These are phyloP conservation scores for Tulasnella sp. DNA, from an alignment of 768 basidiomycete species.

Conservation along the genomic window DNA sequence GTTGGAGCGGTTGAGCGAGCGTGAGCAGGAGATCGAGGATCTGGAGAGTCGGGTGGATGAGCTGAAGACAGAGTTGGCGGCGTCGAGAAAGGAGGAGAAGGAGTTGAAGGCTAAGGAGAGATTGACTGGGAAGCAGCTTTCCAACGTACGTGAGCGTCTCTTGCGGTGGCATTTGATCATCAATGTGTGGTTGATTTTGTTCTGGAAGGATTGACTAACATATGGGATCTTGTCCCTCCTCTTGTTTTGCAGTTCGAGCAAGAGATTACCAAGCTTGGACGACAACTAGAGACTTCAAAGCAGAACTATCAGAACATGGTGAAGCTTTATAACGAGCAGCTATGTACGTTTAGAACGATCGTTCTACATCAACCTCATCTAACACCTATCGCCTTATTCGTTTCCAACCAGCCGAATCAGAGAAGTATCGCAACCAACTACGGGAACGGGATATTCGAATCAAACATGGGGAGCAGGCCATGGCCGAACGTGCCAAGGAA, in stretches of 20 bases:
- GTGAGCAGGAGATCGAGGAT: constrained; percentile 75
- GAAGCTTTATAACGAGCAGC: constrained; percentile 83
- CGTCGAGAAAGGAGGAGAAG: constrained; percentile 85
- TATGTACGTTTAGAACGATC: constrained; percentile 46
- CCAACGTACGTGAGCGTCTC: constrained; percentile 19
- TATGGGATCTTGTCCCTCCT: background rate
- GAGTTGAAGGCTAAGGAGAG: constrained; percentile 74
- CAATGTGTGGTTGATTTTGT: too few relatives aligned
- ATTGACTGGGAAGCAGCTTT: background rate
- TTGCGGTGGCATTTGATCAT: constrained; percentile 20
- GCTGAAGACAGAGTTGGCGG: constrained; percentile 56
- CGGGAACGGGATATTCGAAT: constrained; percentile 66
- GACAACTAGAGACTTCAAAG: constrained; percentile 61
- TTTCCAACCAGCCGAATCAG: constrained; percentile 47
- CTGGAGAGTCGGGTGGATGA: constrained; percentile 71
- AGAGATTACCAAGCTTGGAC: constrained; percentile 66
- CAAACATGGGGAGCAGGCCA: constrained; percentile 28
- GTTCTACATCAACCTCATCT: background rate
- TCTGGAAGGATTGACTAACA: too few relatives aligned
- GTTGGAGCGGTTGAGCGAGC: constrained; percentile 55
- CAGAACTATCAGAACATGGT: constrained; percentile 65
- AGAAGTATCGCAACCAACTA: constrained; percentile 63
- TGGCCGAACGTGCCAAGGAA: background rate
- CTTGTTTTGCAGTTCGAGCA: constrained; percentile 35
- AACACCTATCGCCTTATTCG: background rate